phyloP scores from a whole-genome alignment of 352 stramenopile species.

The Blastocystis sp. region DNA sequence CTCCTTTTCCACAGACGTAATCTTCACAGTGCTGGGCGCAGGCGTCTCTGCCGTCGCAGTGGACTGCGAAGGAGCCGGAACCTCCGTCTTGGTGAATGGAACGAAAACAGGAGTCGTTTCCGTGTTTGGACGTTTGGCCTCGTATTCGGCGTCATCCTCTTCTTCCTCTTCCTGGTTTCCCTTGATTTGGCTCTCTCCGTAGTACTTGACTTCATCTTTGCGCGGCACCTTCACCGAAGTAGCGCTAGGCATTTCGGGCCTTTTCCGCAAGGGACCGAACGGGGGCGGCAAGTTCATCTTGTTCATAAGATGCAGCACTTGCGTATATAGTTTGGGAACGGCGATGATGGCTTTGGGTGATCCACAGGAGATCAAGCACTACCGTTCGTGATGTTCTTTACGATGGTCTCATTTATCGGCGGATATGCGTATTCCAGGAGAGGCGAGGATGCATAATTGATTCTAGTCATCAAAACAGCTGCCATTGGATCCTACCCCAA shows the following conservation, averaged over 20 bases:
- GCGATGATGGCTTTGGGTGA: conserved; percentile 78
- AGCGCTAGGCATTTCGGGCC: conserved; percentile 13
- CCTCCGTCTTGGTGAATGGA: conserved; percentile 57
- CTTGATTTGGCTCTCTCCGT: conserved; percentile 31
- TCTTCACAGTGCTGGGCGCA: not conserved
- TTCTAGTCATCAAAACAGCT: conserved; percentile 72
- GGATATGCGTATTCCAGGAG: conserved; percentile 84
- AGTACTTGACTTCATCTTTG: conserved; percentile 51
- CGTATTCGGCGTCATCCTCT: conserved; percentile 3
- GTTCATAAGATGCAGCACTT: conserved; percentile 86
- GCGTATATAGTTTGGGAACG: conserved; percentile 82
- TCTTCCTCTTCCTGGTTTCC: conserved; percentile 20
- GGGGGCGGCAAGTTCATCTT: conserved; percentile 84
- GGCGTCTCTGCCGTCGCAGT: not conserved
- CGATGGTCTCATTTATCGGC: conserved; percentile 77
- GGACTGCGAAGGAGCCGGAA: not conserved
- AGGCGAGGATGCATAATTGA: conserved; percentile 81
- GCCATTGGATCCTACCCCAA: not conserved
- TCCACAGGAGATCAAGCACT: not conserved
- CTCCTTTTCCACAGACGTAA: conserved; percentile 33
- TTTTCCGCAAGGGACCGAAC: conserved; percentile 73
- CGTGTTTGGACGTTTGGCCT: not conserved
- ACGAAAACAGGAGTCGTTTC: not conserved
- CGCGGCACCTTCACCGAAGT: not conserved
- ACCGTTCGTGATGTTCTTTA: conserved; percentile 84